These are phyloP conservation scores for Candolleomyces eurysporus DNA, from an alignment of 768 basidiomycete genomes.

Conservation along the genomic window DNA sequence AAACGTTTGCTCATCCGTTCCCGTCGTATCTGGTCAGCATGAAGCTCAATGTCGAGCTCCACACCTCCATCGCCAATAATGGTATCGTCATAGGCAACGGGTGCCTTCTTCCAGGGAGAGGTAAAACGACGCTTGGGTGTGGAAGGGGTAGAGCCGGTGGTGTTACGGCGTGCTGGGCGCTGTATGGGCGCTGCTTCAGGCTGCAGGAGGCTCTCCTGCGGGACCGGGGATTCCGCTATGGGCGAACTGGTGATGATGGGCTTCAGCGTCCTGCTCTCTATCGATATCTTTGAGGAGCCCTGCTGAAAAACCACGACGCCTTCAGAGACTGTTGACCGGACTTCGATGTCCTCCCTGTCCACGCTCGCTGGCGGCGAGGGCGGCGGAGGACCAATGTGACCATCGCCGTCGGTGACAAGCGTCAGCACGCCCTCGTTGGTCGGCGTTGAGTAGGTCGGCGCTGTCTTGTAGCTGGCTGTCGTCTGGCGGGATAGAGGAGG, in stretches of 20 bases:
- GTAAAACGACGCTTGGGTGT: slow-evolving; percentile 15
- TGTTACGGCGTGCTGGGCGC: slow-evolving; percentile 63
- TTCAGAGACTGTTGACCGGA: slow-evolving; percentile 15
- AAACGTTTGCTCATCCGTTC: slow-evolving; percentile 75
- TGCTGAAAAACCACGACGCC: slow-evolving; percentile 5
- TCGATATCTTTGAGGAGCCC: no score
- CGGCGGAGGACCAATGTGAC: slow-evolving; percentile 22
- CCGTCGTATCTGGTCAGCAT: slow-evolving; percentile 82
- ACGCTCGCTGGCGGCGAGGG: slow-evolving; percentile 34
- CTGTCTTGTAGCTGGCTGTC: no score
- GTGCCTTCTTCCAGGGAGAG: slow-evolving; percentile 19
- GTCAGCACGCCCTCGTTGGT: neutral
- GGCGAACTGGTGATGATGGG: slow-evolving; percentile 10
- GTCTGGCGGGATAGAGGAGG: no score
- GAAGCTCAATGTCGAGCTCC: slow-evolving; percentile 80
- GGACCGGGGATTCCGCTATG: slow-evolving; percentile 18
- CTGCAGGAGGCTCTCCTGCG: slow-evolving; percentile 49
- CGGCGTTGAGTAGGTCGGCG: neutral
- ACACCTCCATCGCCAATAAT: slow-evolving; percentile 29
- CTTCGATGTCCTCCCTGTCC: slow-evolving; percentile 4
- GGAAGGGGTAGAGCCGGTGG: slow-evolving; percentile 52
- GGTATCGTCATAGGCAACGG: slow-evolving; percentile 36
- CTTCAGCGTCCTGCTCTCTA: slow-evolving; percentile 2
- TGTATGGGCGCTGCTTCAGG: neutral
- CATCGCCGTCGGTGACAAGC: neutral